Conservation (phyloP, 2,329 filamentous ascomycete species). For the Colletotrichum higginsianum region DNA sequence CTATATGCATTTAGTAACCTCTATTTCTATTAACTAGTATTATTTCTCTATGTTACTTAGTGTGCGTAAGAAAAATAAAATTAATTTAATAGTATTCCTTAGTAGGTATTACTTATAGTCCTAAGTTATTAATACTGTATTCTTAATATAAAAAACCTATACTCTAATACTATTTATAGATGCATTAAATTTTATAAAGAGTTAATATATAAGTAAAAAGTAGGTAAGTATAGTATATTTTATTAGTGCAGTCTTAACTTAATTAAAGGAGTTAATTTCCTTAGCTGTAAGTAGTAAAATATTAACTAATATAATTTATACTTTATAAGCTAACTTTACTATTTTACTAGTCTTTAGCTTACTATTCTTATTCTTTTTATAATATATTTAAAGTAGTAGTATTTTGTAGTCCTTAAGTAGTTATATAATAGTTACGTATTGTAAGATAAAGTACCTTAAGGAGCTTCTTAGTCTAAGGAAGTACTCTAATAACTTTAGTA, state of each 20-base stretch:
- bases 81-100: background rate
- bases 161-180: background rate
- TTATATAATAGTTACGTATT: background rate
- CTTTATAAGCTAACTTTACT: background rate
- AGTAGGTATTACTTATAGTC: background rate
- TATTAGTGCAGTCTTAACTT: no score
- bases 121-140: fast-evolving
- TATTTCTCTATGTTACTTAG: background rate
- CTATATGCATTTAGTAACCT: background rate
- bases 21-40: background rate
- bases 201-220: no score
- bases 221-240: no score
- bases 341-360: background rate
- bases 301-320: background rate
- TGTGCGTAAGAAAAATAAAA: background rate
- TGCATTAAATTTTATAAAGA: background rate
- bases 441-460: background rate
- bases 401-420: background rate
- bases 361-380: background rate
- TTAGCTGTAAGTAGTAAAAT: background rate
- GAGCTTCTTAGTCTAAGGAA: background rate
- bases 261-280: background rate
- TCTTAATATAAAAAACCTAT: background rate
- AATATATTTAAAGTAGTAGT: background rate
- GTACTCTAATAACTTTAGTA: background rate